Conservation (phyloP, 306 rosid genomes). For the Parietaria judaica region DNA sequence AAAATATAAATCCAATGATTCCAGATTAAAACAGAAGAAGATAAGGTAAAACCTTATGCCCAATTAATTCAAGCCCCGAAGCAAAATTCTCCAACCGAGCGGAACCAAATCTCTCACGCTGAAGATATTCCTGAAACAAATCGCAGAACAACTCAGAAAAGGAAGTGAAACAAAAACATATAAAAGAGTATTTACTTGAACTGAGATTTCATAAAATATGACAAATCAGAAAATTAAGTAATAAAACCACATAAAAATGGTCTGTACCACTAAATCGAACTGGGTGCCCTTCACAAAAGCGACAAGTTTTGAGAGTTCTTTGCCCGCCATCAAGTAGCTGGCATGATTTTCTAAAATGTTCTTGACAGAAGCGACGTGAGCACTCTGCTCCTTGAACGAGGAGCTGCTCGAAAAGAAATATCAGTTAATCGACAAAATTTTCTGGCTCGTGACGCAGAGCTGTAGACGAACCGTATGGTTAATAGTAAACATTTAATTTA, state of each 20-base stretch:
- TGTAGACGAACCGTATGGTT: neutral
- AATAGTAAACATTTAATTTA: neutral
- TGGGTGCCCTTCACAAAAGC: conserved; percentile 97
- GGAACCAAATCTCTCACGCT: conserved; percentile 81
- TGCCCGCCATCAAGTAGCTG: conserved; percentile 85
- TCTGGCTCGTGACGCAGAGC: conserved; percentile 12
- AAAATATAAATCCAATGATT: neutral
- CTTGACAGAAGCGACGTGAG: conserved; percentile 79
- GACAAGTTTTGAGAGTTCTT: conserved; percentile 94
- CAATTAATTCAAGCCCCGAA: conserved; percentile 81
- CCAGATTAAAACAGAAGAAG: neutral
- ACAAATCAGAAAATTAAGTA: conserved; percentile 17
- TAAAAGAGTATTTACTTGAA: too few species aligned
- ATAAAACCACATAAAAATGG: neutral
- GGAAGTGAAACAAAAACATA: neutral
- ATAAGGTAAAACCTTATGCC: conserved; percentile 57
- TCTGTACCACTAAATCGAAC: conserved; percentile 81
- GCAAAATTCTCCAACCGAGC: conserved; percentile 91
- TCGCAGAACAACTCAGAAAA: conserved; percentile 18
- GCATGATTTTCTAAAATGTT: conserved; percentile 92
- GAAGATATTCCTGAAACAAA: conserved; percentile 74
- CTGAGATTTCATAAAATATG: too few species aligned
- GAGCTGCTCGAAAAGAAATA: conserved; percentile 38
- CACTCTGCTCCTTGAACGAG: conserved; percentile 84
- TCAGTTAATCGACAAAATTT: conserved; percentile 13